Evolutionary conservation across 2,329 filamentous ascomycete genomes (phyloP).

Genomic region (Ophiostoma sp.): DNA sequence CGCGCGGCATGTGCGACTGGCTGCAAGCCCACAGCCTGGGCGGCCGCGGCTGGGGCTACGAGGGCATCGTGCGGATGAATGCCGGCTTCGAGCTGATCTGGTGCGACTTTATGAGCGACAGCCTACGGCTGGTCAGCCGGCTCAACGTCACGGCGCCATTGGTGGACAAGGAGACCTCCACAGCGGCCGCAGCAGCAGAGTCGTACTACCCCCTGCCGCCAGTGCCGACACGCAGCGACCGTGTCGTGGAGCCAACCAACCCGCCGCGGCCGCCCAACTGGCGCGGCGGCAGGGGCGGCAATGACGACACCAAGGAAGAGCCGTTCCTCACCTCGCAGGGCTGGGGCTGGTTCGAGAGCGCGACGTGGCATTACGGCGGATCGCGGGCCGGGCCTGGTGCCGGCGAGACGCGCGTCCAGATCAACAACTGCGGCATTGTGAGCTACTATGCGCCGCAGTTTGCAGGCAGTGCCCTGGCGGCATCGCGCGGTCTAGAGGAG

Average conservation of each 20-base stretch:
- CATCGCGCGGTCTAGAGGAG: conserved; percentile 35
- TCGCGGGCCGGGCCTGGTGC: conserved; percentile 36
- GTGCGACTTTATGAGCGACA: conserved; percentile 46
- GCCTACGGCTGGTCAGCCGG: conserved; percentile 40
- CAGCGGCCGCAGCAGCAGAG: conserved; percentile 18
- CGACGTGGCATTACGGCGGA: conserved; percentile 41
- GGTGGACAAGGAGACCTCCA: background rate
- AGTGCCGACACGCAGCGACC: conserved; percentile 35
- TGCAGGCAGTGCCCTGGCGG: conserved; percentile 31
- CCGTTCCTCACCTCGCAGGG: conserved; percentile 39
- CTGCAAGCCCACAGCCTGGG: conserved; percentile 38
- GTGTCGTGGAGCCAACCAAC: conserved; percentile 34
- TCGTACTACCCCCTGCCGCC: conserved; percentile 38
- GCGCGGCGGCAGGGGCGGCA: conserved; percentile 33
- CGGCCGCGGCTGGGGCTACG: conserved; percentile 44
- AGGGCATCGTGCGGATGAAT: conserved; percentile 49
- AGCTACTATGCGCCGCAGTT: conserved; percentile 43
- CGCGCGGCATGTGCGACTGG: conserved; percentile 45
- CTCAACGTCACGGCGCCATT: conserved; percentile 45
- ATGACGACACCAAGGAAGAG: conserved; percentile 34
- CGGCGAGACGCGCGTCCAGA: conserved; percentile 40
- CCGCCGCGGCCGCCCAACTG: conserved; percentile 38
- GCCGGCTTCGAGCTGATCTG: conserved; percentile 50
- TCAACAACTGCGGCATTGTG: conserved; percentile 41
- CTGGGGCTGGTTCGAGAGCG: conserved; percentile 44